Conservation (phyloP, 2,329 filamentous ascomycete genomes). For the Arthrocladium fulminans region DNA sequence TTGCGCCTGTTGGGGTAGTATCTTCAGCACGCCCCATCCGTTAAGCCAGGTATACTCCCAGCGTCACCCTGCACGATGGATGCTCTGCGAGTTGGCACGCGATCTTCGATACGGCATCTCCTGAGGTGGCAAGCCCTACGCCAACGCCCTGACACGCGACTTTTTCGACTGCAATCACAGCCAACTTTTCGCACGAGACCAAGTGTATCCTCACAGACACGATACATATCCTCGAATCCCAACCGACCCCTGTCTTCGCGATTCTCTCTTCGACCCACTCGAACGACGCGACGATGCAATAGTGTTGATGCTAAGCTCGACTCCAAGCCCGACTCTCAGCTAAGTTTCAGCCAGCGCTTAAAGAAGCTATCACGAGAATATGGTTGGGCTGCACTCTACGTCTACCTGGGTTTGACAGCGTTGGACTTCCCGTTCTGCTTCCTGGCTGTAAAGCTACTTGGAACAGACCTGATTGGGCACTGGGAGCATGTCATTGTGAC, state of each 20-base stretch:
- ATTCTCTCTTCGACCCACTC: slow-evolving; percentile 15
- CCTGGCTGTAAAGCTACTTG: slow-evolving; percentile 70
- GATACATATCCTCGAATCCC: slow-evolving; percentile 9
- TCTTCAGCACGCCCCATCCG: no score
- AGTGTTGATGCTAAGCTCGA: slow-evolving; percentile 18
- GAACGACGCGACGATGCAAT: slow-evolving; percentile 3
- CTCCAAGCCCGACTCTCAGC: slow-evolving; percentile 17
- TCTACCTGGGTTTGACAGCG: slow-evolving; percentile 74
- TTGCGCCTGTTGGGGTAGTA: no score
- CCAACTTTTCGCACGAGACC: slow-evolving; percentile 18
- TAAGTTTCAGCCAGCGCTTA: slow-evolving; percentile 55
- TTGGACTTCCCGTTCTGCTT: slow-evolving; percentile 96
- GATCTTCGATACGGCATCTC: slow-evolving; percentile 11
- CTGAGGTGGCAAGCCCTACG: slow-evolving; percentile 7
- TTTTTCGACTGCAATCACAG: slow-evolving; percentile 12
- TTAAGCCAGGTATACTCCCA: no score
- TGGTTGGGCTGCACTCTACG: slow-evolving; percentile 85
- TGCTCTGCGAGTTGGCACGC: slow-evolving; percentile 14
- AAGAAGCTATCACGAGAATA: slow-evolving; percentile 85
- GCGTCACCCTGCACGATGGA: no score
- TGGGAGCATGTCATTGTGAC: slow-evolving; percentile 38
- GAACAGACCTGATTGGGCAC: slow-evolving; percentile 72
- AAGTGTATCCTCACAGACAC: slow-evolving; percentile 2
- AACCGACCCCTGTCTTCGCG: slow-evolving; percentile 9
- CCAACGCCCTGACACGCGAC: slow-evolving; percentile 2